These are phyloP conservation scores for Polytrichum formosum DNA, from an alignment of 225 moss, liverwort and hornwort genomes.

Conservation along the genomic window DNA sequence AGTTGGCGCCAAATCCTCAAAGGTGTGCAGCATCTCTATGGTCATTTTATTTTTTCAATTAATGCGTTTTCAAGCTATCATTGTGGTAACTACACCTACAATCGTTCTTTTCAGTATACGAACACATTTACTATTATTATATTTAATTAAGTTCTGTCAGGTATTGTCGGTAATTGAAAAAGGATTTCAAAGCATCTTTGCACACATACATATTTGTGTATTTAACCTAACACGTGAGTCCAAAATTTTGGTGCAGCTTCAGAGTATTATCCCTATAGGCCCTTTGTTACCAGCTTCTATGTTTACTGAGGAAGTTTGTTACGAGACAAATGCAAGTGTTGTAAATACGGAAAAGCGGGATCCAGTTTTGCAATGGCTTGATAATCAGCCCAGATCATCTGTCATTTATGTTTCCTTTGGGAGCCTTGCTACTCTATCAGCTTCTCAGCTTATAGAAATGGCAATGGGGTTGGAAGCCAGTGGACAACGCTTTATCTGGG, in stretches of 20 bases:
- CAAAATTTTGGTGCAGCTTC: not conserved
- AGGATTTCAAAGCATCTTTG: no score
- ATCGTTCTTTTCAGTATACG: no score
- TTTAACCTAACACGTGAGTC: not conserved
- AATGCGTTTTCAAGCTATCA: no score
- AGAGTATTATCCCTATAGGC: constrained; percentile 1
- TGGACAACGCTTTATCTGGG: not conserved
- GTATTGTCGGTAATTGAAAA: no score
- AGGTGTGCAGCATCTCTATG: not conserved
- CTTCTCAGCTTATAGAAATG: not conserved
- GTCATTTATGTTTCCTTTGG: constrained; percentile 11
- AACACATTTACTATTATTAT: no score
- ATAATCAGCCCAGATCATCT: not conserved
- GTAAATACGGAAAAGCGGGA: not conserved
- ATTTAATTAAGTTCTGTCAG: no score
- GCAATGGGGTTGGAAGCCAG: constrained; percentile 5
- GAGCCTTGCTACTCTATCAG: not conserved
- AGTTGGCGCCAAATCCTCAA: not conserved
- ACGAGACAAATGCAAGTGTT: not conserved
- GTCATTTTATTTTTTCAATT: no score
- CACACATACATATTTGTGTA: no score
- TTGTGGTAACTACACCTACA: no score
- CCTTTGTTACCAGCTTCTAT: not conserved
- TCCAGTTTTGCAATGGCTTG: constrained; percentile 3
- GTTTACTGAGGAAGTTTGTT: not conserved